phyloP scores from a whole-genome alignment of 2,329 filamentous ascomycete genomes.

The Alternaria viburni region DNA sequence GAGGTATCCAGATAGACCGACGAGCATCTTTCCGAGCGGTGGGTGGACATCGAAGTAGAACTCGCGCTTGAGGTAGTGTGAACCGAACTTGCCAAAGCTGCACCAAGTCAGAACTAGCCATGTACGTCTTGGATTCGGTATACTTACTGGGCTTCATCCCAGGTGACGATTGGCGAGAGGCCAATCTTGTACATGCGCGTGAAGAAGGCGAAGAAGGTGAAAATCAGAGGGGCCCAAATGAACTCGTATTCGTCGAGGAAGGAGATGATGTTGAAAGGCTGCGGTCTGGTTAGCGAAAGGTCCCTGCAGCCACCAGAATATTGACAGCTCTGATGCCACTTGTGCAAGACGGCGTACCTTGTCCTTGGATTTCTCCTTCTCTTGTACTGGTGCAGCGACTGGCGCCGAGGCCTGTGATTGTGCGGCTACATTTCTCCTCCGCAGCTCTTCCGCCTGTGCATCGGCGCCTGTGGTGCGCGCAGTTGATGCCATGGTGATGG shows the following conservation, averaged over 20 bases:
- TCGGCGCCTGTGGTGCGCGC: constrained; percentile 50
- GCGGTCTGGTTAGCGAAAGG: constrained; percentile 21
- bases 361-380: constrained; percentile 55
- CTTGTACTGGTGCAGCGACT: constrained; percentile 40
- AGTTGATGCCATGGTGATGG: constrained; percentile 36
- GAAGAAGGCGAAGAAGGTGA: constrained; percentile 69
- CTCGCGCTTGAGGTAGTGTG: constrained; percentile 98
- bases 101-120: constrained; percentile 26
- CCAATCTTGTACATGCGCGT: constrained; percentile 73
- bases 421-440: constrained; percentile 53
- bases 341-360: constrained; percentile 46
- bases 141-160: constrained; percentile 76
- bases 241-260: constrained; percentile 69
- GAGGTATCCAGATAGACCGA: constrained; percentile 92
- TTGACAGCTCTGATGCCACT: constrained; percentile 6
- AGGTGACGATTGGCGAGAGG: constrained; percentile 73
- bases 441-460: constrained; percentile 51
- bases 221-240: constrained; percentile 67
- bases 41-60: constrained; percentile 99
- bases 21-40: constrained; percentile 96
- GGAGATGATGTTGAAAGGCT: constrained; percentile 64
- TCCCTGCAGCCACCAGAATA: not conserved
- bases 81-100: constrained; percentile 96
- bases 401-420: constrained; percentile 30
- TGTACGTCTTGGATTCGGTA: not conserved